Conservation (phyloP, 495 filamentous ascomycete species). For the Cercophora scortea region DNA sequence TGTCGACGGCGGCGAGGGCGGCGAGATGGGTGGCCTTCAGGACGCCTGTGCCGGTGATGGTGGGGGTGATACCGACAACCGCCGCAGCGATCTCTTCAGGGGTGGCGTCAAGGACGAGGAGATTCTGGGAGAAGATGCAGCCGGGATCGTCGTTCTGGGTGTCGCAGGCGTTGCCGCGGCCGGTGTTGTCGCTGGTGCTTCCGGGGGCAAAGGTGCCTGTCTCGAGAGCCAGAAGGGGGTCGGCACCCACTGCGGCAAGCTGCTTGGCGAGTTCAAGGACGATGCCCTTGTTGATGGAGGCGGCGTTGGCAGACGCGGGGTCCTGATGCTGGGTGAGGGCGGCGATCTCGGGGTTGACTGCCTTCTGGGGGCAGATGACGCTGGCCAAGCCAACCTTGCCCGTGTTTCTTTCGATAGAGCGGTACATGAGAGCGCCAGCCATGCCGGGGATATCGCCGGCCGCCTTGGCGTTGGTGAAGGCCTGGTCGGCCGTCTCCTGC, state of each 20-base stretch:
- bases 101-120: slow-evolving; percentile 49
- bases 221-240: slow-evolving; percentile 47
- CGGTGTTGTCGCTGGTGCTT: slow-evolving; percentile 45
- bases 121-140: slow-evolving; percentile 53
- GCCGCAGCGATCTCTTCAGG: slow-evolving; percentile 46
- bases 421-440: slow-evolving; percentile 51
- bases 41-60: slow-evolving; percentile 2
- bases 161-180: slow-evolving; percentile 49
- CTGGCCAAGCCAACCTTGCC: slow-evolving; percentile 44
- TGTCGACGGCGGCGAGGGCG: slow-evolving; percentile 1
- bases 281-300: slow-evolving; percentile 45
- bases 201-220: slow-evolving; percentile 53
- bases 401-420: slow-evolving; percentile 60
- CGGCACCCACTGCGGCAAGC: slow-evolving; percentile 49
- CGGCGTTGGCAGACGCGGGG: slow-evolving; percentile 44
- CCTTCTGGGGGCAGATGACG: slow-evolving; percentile 47
- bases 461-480: slow-evolving; percentile 60
- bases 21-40: slow-evolving; percentile 1
- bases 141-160: slow-evolving; percentile 39
- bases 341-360: slow-evolving; percentile 60
- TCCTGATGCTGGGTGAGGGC: slow-evolving; percentile 58
- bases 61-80: slow-evolving; percentile 20
- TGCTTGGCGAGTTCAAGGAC: slow-evolving; percentile 45
- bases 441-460: slow-evolving; percentile 47
- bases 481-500: slow-evolving; percentile 57